Conservation (phyloP, 768 basidiomycete species). For the Suillus decipiens region DNA sequence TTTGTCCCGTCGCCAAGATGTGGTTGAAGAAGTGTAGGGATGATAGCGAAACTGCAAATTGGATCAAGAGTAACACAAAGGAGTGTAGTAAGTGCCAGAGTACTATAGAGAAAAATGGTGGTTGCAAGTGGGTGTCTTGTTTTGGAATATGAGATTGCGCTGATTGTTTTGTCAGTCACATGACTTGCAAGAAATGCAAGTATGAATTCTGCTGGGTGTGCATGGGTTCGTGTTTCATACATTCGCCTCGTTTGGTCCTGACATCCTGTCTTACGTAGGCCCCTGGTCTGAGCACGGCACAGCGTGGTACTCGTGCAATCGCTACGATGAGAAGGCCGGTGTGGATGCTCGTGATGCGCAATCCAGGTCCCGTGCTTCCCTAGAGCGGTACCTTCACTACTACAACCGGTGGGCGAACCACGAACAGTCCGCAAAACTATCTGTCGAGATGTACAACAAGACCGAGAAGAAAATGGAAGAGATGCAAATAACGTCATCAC, state of each 20-base stretch:
- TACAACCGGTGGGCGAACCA: constrained; percentile 99
- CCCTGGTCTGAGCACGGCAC: constrained; percentile 98
- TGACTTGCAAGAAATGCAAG: constrained; percentile 99
- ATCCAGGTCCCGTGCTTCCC: constrained; percentile 82
- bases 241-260: constrained; percentile 35
- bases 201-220: constrained; percentile 99
- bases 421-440: constrained; percentile 98
- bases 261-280: constrained; percentile 48
- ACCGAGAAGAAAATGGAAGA: constrained; percentile 99
- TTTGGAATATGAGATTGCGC: constrained; percentile 11
- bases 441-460: constrained; percentile 86
- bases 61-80: constrained; percentile 99
- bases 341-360: constrained; percentile 91
- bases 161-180: constrained; percentile 64
- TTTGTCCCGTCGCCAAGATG: constrained; percentile 85
- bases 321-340: constrained; percentile 91
- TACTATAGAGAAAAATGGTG: constrained; percentile 99
- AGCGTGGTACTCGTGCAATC: constrained; percentile 97
- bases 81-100: constrained; percentile 95
- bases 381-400: constrained; percentile 97
- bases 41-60: constrained; percentile 98
- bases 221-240: constrained; percentile 64
- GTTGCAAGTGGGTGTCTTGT: constrained; percentile 86
- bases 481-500: constrained; percentile 89
- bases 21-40: constrained; percentile 98